phyloP scores from a whole-genome alignment of 805 yeast species.

The Kodamaea kakaduensis region DNA sequence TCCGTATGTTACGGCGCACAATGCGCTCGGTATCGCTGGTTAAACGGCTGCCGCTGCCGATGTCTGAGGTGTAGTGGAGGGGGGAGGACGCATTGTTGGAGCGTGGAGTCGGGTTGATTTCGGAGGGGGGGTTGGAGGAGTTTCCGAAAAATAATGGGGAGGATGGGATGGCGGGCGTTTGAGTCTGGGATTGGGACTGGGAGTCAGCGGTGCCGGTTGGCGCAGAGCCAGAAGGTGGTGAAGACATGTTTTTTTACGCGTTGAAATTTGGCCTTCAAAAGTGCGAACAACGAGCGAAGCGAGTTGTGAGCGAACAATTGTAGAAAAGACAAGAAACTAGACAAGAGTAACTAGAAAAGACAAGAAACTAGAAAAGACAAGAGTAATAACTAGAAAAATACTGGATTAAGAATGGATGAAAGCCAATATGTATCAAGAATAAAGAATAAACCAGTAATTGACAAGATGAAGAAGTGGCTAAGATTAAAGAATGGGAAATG shows the following conservation, averaged over 20 bases:
- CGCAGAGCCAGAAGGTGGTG: conserved; percentile 31
- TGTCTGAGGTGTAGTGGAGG: conserved; percentile 43
- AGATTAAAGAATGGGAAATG: too few relatives aligned
- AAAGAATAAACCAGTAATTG: too few relatives aligned
- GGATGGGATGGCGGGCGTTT: conserved; percentile 44
- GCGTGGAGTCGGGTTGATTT: conserved; percentile 21
- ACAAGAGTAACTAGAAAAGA: too few relatives aligned
- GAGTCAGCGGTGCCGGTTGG: conserved; percentile 28
- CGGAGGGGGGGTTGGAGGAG: conserved; percentile 40
- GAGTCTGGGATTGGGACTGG: conserved; percentile 35
- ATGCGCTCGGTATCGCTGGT: conserved; percentile 42
- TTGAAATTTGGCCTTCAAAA: too few relatives aligned
- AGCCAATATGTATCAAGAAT: too few relatives aligned
- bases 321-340: too few relatives aligned
- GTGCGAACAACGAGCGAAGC: too few relatives aligned
- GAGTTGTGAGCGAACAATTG: too few relatives aligned
- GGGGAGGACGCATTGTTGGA: conserved; percentile 45
- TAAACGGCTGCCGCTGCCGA: conserved; percentile 26
- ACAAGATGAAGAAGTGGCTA: too few relatives aligned
- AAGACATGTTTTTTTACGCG: conserved; percentile 11
- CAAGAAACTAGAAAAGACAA: too few relatives aligned
- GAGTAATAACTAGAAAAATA: too few relatives aligned
- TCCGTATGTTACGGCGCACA: conserved; percentile 57
- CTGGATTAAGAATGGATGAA: too few relatives aligned
- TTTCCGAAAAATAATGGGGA: conserved; percentile 55